A percentile compares a stretch with the other conserved stretches of the same genome.
These are phyloP conservation scores for Canavalia ensiformis DNA, from an alignment of 306 rosid genomes.

Conservation along the genomic window DNA sequence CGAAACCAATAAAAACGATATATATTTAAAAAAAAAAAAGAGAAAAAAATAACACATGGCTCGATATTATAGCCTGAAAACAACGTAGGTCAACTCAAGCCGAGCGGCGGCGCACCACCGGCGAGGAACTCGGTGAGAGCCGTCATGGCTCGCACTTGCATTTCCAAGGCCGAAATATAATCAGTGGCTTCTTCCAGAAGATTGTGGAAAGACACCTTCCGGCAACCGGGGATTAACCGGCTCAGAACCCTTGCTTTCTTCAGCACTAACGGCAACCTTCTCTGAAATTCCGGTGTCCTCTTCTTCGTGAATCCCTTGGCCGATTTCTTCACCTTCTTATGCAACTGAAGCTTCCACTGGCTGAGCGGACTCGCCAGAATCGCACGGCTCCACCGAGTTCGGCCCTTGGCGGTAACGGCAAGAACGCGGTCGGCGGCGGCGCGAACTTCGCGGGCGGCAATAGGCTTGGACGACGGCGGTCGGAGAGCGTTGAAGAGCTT, in stretches of 20 bases:
- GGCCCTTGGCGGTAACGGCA: conserved; percentile 69
- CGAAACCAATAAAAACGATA: conserved; percentile 32
- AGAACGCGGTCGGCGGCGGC: conserved; percentile 75
- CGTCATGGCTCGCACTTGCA: conserved; percentile 87
- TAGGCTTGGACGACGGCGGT: conserved; percentile 3
- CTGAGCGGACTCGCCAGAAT: conserved; percentile 65
- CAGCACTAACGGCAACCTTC: conserved; percentile 55
- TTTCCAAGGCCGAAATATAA: conserved; percentile 80
- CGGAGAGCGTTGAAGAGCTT: conserved; percentile 68
- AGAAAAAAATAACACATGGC: conserved; percentile 49
- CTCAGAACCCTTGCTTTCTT: conserved; percentile 65
- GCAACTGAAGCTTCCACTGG: conserved; percentile 43
- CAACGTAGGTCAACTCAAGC: conserved; percentile 41
- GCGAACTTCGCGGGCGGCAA: conserved; percentile 41
- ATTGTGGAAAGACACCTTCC: conserved; percentile 66
- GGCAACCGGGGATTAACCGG: conserved; percentile 84
- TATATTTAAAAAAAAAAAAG: conserved; percentile 11
- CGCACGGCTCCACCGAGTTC: conserved; percentile 84
- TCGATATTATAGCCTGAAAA: conserved; percentile 17
- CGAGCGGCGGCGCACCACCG: conserved; percentile 49
- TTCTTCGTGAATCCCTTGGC: conserved; percentile 46
- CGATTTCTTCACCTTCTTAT: conserved; percentile 54
- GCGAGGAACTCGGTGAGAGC: conserved; percentile 65
- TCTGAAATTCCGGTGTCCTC: conserved; percentile 50
- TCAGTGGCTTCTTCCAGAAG: conserved; percentile 83